Percentiles rank a stretch among this genome's conserved stretches.
Conservation (phyloP, 345 rosid genomes). For the Cochlearia excelsa region DNA sequence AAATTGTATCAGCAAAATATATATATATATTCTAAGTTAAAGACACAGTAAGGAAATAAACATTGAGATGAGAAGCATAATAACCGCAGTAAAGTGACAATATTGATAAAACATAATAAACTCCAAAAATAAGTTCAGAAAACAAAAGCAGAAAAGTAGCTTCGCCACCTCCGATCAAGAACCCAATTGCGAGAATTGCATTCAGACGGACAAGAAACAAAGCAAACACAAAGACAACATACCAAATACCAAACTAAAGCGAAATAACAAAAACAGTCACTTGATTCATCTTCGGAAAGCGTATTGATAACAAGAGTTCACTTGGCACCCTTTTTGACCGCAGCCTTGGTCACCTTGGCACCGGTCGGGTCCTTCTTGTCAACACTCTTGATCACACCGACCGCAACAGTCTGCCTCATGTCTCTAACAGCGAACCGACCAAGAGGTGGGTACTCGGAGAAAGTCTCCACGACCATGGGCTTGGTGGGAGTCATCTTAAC, state of each 20-base stretch:
- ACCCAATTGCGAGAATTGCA: conserved; percentile 29
- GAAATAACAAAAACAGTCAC: background rate
- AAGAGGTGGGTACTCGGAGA: conserved; percentile 67
- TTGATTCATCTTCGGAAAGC: conserved; percentile 11
- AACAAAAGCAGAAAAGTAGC: too few relatives aligned
- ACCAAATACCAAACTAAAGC: background rate
- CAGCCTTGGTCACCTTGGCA: conserved; percentile 32
- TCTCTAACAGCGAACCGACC: conserved; percentile 89
- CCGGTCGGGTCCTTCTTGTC: too few relatives aligned
- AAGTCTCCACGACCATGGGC: conserved; percentile 91
- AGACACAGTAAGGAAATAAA: too few relatives aligned
- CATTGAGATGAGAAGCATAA: too few relatives aligned
- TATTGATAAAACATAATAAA: too few relatives aligned
- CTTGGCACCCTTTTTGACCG: conserved; percentile 73
- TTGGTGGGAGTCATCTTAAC: conserved; percentile 84
- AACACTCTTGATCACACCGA: too few relatives aligned
- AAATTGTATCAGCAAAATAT: too few relatives aligned
- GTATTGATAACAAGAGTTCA: conserved; percentile 27
- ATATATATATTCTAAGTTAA: too few relatives aligned
- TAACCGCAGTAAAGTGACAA: too few relatives aligned
- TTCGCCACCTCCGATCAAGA: conserved; percentile 35
- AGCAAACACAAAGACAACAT: background rate
- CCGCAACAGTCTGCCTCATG: conserved; percentile 57
- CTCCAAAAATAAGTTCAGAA: too few relatives aligned
- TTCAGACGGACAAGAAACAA: conserved; percentile 31